phyloP scores from a whole-genome alignment of 148 eudicot species.

The Rhododendron kiyosumense region DNA sequence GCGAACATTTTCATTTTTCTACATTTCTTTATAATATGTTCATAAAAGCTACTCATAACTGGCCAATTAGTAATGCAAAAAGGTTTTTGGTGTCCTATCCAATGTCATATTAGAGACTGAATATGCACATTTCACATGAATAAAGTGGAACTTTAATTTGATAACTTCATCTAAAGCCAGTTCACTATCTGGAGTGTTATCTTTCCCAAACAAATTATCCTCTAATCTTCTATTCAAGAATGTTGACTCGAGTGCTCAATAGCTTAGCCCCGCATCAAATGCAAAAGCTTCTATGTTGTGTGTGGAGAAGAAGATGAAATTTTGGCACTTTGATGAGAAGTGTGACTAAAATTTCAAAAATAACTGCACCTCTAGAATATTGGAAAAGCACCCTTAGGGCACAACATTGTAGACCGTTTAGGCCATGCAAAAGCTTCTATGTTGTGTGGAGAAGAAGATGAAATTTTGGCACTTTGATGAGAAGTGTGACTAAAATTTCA shows the following conservation, averaged over 20 bases:
- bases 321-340: background rate
- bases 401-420: background rate
- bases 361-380: background rate
- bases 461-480: background rate
- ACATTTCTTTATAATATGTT: background rate
- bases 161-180: background rate
- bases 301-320: background rate
- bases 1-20: background rate
- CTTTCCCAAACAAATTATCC: background rate
- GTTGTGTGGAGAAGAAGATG: background rate
- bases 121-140: background rate
- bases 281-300: background rate
- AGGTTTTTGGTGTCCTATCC: background rate
- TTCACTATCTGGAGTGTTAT: background rate
- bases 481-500: background rate
- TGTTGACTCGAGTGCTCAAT: background rate
- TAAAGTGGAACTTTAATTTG: background rate
- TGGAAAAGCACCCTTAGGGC: background rate
- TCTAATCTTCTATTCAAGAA: background rate
- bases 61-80: conserved; percentile 6
- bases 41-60: background rate
- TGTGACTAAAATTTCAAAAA: background rate
- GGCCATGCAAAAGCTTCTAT: no score
- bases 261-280: background rate
- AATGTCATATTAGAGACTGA: background rate